Percentiles rank a stretch among this genome's conserved stretches.
Evolutionary conservation across 495 filamentous ascomycete species (phyloP).

Genomic region (Daldinia decipiens): DNA sequence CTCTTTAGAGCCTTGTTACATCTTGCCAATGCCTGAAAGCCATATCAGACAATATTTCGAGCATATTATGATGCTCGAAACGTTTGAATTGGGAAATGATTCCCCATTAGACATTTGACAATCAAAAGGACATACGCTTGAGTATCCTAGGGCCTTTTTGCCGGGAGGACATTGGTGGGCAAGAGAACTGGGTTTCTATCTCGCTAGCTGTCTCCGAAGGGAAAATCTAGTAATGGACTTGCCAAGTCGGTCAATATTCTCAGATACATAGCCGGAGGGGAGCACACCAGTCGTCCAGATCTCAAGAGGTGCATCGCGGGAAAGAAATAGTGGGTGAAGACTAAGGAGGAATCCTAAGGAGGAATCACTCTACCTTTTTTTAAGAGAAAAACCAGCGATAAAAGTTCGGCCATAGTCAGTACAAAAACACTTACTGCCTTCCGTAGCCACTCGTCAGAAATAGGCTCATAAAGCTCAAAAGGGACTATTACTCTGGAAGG

Average conservation of each 20-base stretch:
- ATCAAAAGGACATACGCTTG: slow-evolving; percentile 26
- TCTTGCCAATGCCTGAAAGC: slow-evolving; percentile 23
- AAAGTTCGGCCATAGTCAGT: slow-evolving; percentile 52
- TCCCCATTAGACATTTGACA: slow-evolving; percentile 19
- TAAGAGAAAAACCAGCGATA: slow-evolving; percentile 47
- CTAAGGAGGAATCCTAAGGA: slow-evolving; percentile 38
- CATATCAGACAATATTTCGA: slow-evolving; percentile 20
- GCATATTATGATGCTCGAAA: slow-evolving; percentile 21
- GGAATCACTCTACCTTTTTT: slow-evolving; percentile 46
- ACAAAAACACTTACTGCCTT: slow-evolving; percentile 53
- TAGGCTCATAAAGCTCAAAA: slow-evolving; percentile 58
- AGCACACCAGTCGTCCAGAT: slow-evolving; percentile 34
- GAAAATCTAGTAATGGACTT: slow-evolving; percentile 39
- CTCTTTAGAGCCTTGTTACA: slow-evolving; percentile 23
- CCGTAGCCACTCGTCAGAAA: slow-evolving; percentile 57
- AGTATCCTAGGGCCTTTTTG: slow-evolving; percentile 36
- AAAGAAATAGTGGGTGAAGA: slow-evolving; percentile 33
- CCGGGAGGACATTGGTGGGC: slow-evolving; percentile 30
- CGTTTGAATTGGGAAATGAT: slow-evolving; percentile 5
- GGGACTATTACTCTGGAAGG: slow-evolving; percentile 45
- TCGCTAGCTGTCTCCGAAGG: slow-evolving; percentile 38
- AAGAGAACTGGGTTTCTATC: slow-evolving; percentile 38
- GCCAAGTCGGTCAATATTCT: slow-evolving; percentile 45
- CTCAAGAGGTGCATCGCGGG: slow-evolving; percentile 43
- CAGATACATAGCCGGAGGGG: slow-evolving; percentile 42